phyloP scores from a whole-genome alignment of 805 yeast species.

The Wickerhamiella domercqiae region DNA sequence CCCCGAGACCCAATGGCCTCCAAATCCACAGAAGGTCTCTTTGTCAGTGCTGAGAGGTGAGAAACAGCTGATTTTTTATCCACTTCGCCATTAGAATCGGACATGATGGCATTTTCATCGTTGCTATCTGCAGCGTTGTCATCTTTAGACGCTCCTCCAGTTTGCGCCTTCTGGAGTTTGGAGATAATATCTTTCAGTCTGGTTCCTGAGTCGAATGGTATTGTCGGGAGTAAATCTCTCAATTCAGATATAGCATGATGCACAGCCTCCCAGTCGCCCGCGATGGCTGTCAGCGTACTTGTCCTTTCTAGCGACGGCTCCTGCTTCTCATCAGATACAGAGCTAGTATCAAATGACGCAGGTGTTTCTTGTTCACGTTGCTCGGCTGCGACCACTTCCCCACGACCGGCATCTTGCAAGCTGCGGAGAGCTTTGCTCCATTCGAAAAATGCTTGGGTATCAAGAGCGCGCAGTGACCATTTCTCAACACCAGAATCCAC shows the following conservation, averaged over 20 bases:
- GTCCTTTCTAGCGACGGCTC: not conserved
- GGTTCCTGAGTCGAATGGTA: not conserved
- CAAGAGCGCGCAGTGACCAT: constrained; percentile 68
- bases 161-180: not conserved
- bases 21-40: not conserved
- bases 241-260: not conserved
- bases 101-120: no score
- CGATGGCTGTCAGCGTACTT: not conserved
- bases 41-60: not conserved
- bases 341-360: not conserved
- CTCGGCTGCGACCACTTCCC: constrained; percentile 11
- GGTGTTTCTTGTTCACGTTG: constrained; percentile 4
- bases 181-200: not conserved
- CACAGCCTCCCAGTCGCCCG: not conserved
- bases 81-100: constrained; percentile 9
- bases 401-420: constrained; percentile 10
- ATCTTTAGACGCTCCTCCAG: no score
- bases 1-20: not conserved
- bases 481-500: constrained; percentile 92
- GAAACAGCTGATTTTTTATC: no score
- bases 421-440: constrained; percentile 74
- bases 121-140: not conserved
- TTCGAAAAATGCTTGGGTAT: constrained; percentile 46
- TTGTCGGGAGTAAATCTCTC: not conserved
- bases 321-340: not conserved